Conservation (phyloP, 305 asterid genomes). For the Solanum hybrid region DNA sequence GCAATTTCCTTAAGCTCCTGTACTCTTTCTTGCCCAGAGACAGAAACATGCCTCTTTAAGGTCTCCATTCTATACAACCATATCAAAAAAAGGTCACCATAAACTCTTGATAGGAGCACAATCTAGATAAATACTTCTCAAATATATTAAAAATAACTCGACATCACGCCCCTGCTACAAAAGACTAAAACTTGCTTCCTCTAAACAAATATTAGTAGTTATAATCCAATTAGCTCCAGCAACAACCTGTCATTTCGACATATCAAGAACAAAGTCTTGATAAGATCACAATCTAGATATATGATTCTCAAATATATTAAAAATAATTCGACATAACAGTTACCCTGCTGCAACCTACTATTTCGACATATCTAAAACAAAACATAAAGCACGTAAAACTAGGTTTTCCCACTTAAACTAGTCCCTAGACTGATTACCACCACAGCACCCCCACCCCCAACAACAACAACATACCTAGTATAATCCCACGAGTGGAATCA, state of each 20-base stretch:
- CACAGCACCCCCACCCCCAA: too few species aligned
- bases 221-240: background rate
- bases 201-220: background rate
- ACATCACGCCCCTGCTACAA: background rate
- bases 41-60: background rate
- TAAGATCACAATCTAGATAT: background rate
- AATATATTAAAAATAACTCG: background rate
- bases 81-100: too few species aligned
- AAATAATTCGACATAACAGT: too few species aligned
- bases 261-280: background rate
- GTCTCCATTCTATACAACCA: background rate
- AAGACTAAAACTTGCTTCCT: background rate
- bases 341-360: too few species aligned
- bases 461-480: too few species aligned
- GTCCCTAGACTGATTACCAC: too few species aligned
- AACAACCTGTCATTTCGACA: background rate
- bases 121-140: background rate
- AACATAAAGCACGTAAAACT: too few species aligned
- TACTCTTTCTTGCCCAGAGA: background rate
- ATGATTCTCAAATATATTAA: too few species aligned
- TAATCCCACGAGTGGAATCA: background rate
- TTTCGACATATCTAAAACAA: too few species aligned
- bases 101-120: too few species aligned
- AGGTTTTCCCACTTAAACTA: background rate
- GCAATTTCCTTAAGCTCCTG: background rate